Evolutionary conservation across 176 grass and related monocot species (phyloP), one percentile per base, ranked within the genome.

Genomic region (Ananas comosus): DNA sequence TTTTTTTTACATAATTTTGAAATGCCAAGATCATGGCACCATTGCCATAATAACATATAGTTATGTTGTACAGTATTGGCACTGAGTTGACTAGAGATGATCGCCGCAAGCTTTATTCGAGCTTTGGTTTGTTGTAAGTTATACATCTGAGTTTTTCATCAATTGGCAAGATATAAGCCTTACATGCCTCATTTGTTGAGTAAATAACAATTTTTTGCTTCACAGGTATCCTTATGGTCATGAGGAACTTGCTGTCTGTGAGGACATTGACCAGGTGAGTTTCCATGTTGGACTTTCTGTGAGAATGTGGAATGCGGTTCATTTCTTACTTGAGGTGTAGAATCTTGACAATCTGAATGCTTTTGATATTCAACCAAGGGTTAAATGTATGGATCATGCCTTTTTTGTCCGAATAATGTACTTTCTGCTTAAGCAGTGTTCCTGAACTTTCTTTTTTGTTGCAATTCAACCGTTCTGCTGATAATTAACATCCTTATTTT

Each of bases 41-140:
- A 52, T 59, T 29, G 6, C 4, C 63, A 51, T 69, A n/a, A n/a
- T 80, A 83, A 77, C 64, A 77, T 81, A 16, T 51, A 42, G 25
- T 74, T 65, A 2, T 72, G 10, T 52, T 83, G 71, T 88, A 23
- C 83, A 99, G 94, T 78, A 84, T 99, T 74, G 94, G 94, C 22
- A 99, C 94, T 48, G 94, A 99, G 63, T 79, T 99, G 87, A 99
- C 94, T 73, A 99, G 94, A 79, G 94, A 99, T 93, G 94, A 99
- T 70, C 84, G 94, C 17, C 76, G 84, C 70, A 99, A 91, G 82
- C 85, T 99, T 47, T 99, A 88, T 77, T 99, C 94, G 47, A 99
- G 86, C 72, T 99, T 99, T 65, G 94, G 94, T 67, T 85, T 99
- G 79, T 78, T 99, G 94, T 99, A 83, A 21, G 87, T 78, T 69